Evolutionary conservation across 441 rosid species (phyloP), one percentile per base, ranked within the genome.

Genomic region (Gossypium armourianum): DNA sequence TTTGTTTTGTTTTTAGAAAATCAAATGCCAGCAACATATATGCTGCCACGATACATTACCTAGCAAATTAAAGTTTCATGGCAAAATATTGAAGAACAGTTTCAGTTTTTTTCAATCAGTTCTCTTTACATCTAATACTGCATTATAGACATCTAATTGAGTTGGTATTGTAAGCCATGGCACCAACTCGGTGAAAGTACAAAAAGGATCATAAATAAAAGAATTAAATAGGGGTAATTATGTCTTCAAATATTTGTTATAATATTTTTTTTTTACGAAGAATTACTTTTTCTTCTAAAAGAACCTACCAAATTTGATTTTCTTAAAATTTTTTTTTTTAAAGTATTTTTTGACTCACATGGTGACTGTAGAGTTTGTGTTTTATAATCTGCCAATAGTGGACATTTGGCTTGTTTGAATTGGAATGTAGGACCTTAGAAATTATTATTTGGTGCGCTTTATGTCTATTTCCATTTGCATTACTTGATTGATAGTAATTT

Each of bases 401-500:
- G 56, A n/a, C 17, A 20, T 43, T 54, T 45, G n/a, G 36, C 4
- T 7, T 66, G 23, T 13, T 66, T 50, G 6, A 17, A 28, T 29
- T 68, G 49, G 61, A 29, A 2, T 53, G 21, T 53, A 55, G 64
- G 28, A 2, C 12, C 71, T 53, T 17, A 16, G 17, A 29, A 53
- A 52, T 52, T 26, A 21, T 17, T 68, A 28, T 10, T 67, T 68
- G 6, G 49, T 68, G 45, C 16, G 15, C 10, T 70, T 40, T 13
- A 24, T 47, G 57, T 17, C 19, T 28, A 59, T 28, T 58, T 47
- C 55, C 65, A 24, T 59, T 62, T 54, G 75, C 45, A 16, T 62
- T 62, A 19, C 6, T 36, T 12, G 70, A 49, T 20, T 70, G 6
- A 65, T 40, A 71, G 40, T 72, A 54, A 61, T 53, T 62, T 21